Evolutionary conservation across 129 eudicot genomes (phyloP).

Genomic region (Escallonia herrerae): DNA sequence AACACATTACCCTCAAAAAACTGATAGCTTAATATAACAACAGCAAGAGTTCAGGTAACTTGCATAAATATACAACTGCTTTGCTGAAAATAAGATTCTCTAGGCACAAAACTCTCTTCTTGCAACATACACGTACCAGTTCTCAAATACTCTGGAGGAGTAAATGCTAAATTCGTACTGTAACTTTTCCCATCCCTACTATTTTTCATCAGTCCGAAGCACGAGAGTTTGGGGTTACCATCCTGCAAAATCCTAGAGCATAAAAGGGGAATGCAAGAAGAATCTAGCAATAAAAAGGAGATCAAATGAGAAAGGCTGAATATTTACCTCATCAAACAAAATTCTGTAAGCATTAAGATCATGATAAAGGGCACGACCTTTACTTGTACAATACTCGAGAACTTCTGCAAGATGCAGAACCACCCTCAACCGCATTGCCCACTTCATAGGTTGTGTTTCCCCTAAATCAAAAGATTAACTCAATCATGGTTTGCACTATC

Average conservation of each 20-base stretch:
- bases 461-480: slow-evolving; percentile 28
- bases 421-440: slow-evolving; percentile 76
- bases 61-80: neutral
- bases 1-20: no score
- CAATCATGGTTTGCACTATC: neutral
- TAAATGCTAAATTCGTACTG: slow-evolving; percentile 64
- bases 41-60: neutral
- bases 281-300: neutral
- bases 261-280: slow-evolving; percentile 9
- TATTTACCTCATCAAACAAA: slow-evolving; percentile 57
- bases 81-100: neutral
- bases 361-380: slow-evolving; percentile 65
- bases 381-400: slow-evolving; percentile 57
- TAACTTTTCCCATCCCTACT: slow-evolving; percentile 71
- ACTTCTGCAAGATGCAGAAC: slow-evolving; percentile 64
- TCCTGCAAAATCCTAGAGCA: slow-evolving; percentile 35
- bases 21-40: neutral
- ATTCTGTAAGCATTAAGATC: slow-evolving; percentile 68
- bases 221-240: slow-evolving; percentile 66
- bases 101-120: neutral
- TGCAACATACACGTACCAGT: slow-evolving; percentile 32
- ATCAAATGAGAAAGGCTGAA: neutral
- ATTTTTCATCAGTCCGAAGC: slow-evolving; percentile 70
- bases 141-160: slow-evolving; percentile 70
- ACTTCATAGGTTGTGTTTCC: slow-evolving; percentile 71